Percentiles rank a stretch among this genome's conserved stretches.
phyloP scores from a whole-genome alignment of 192 early-diverging fungal species.

The Powellomyces hirtus region DNA sequence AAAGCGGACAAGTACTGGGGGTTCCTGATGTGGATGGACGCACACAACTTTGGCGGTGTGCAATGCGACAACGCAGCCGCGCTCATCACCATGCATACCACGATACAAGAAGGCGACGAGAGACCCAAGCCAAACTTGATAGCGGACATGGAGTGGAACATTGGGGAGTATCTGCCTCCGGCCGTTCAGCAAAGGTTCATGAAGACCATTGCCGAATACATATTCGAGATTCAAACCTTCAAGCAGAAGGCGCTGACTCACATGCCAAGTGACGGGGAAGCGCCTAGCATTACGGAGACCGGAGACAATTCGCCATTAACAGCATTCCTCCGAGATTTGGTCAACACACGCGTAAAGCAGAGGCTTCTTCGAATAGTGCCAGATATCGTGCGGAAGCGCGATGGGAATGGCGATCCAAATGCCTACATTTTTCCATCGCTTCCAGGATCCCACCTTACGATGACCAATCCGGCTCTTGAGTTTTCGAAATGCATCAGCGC shows the following conservation, averaged over 20 bases:
- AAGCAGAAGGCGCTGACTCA: neutral
- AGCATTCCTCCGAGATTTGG: conserved; percentile 25
- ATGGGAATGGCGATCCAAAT: conserved; percentile 6
- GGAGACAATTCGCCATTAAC: conserved; percentile 12
- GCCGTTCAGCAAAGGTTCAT: conserved; percentile 71
- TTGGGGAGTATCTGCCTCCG: conserved; percentile 81
- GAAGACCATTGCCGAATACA: conserved; percentile 68
- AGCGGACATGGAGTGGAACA: conserved; percentile 81
- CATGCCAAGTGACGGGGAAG: neutral
- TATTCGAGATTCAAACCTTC: conserved; percentile 25
- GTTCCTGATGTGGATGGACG: conserved; percentile 89
- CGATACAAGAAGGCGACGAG: conserved; percentile 4
- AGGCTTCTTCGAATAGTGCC: conserved; percentile 64
- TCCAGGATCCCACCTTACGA: conserved; percentile 67
- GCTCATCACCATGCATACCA: conserved; percentile 6
- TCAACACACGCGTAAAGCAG: conserved; percentile 46
- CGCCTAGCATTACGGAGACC: neutral
- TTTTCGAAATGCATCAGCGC: conserved; percentile 75
- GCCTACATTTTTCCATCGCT: conserved; percentile 64
- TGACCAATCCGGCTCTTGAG: conserved; percentile 77
- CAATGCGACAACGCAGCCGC: conserved; percentile 32
- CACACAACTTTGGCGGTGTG: conserved; percentile 78
- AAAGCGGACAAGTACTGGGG: conserved; percentile 73
- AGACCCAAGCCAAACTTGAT: conserved; percentile 38
- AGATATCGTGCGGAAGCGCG: conserved; percentile 45